Conservation (phyloP, 345 rosid species). For the Stellera chamaejasme region DNA sequence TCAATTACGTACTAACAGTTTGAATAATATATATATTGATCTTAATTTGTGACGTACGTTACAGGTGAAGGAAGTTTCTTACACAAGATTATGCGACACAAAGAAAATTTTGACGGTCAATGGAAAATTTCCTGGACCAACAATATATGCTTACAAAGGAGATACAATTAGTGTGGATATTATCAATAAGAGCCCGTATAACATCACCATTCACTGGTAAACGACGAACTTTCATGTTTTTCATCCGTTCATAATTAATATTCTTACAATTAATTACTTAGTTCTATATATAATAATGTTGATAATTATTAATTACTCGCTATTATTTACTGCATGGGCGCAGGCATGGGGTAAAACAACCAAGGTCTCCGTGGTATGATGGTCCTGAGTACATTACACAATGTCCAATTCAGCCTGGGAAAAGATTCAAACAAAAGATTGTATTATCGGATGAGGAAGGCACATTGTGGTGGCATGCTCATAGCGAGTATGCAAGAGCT, state of each 20-base stretch:
- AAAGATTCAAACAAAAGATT: conserved; percentile 24
- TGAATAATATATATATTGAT: too few species aligned
- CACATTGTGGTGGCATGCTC: conserved; percentile 55
- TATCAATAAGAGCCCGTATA: conserved; percentile 31
- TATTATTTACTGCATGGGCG: not conserved
- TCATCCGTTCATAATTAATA: not conserved
- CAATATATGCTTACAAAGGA: conserved; percentile 30
- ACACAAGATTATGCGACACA: conserved; percentile 31
- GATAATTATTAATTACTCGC: too few species aligned
- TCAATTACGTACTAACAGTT: too few species aligned
- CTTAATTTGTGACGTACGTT: too few species aligned
- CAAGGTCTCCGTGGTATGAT: conserved; percentile 42
- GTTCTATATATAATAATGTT: not conserved
- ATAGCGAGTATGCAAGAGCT: conserved; percentile 34
- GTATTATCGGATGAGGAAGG: conserved; percentile 29
- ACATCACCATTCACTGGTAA: conserved; percentile 45
- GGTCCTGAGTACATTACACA: conserved; percentile 42
- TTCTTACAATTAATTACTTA: not conserved
- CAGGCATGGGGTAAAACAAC: conserved; percentile 43
- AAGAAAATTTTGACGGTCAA: conserved; percentile 38
- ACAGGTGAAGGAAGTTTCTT: conserved; percentile 24
- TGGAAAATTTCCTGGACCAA: conserved; percentile 45
- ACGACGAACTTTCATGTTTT: not conserved
- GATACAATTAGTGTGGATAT: conserved; percentile 38
- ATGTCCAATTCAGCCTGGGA: conserved; percentile 26